Evolutionary conservation across 768 basidiomycete genomes (phyloP).

Genomic region (Psilocybe azurescens): DNA sequence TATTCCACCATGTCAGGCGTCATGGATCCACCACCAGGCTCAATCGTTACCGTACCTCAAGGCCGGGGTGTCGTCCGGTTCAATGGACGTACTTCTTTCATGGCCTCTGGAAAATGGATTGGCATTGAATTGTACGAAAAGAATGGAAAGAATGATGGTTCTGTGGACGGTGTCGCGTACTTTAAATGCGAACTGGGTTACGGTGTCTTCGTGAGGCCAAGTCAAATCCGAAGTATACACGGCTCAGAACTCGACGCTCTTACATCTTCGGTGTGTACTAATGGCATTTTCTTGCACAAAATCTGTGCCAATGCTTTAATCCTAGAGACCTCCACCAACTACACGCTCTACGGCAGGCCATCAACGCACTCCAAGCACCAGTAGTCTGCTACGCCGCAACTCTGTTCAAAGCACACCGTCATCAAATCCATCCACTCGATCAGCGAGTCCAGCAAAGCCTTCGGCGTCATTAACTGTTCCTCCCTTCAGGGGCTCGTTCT

Average conservation of each 20-base stretch:
- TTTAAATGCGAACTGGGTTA: constrained; percentile 78
- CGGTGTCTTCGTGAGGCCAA: constrained; percentile 90
- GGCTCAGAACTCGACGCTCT: constrained; percentile 46
- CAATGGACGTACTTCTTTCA: constrained; percentile 80
- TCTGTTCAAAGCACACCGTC: constrained; percentile 48
- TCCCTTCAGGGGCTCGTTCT: constrained; percentile 22
- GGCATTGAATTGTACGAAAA: constrained; percentile 86
- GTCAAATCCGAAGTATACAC: constrained; percentile 75
- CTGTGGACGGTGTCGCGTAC: constrained; percentile 78
- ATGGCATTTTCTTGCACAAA: neutral
- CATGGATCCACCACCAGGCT: constrained; percentile 54
- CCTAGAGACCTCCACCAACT: constrained; percentile 29
- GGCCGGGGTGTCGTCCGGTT: constrained; percentile 88
- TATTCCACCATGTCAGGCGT: neutral
- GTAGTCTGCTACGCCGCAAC: constrained; percentile 43
- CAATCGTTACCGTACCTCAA: constrained; percentile 79
- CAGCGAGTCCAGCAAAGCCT: constrained; percentile 67
- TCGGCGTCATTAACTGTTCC: constrained; percentile 30
- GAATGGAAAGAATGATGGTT: constrained; percentile 96
- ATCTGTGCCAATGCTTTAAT: neutral
- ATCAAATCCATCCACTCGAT: constrained; percentile 60
- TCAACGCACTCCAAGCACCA: constrained; percentile 61
- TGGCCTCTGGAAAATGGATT: constrained; percentile 88
- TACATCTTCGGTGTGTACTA: constrained; percentile 19
- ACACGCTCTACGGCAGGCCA: constrained; percentile 43